Base-by-base conservation (phyloP, 495 filamentous ascomycete genomes). In the Aspergillus biplanus region DNA sequence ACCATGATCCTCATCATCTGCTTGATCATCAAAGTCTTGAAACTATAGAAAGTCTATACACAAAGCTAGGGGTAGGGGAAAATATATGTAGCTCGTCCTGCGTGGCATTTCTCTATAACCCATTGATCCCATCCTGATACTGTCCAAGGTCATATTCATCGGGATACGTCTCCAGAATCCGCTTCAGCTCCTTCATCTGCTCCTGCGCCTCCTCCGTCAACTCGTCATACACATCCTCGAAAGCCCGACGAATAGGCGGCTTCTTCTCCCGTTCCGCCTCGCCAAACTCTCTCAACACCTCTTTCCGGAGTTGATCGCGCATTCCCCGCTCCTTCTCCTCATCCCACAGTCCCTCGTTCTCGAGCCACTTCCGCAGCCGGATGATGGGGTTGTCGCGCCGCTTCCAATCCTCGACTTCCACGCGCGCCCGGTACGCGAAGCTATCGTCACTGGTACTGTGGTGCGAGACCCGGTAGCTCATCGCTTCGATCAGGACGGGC, bases 331-430 rank as follows among this genome's bases (percentile, higher is more conserved):
- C 93, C 65, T 87, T 85, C 48, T 88, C 84, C 65, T 97, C 93
- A 69, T 93, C 87, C 93, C 93, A 97, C 16, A 89, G 64, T 1
- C 87, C 87, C 67, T 88, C 85, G 8, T 85, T 82, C 76, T 98
- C 92, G 69, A 99, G 85, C 84, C 90, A 98, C 79, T 98, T 99
- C 31, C 95, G 85, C 67, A 99, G 72, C 54, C 94, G 80, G 48
- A 92, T 91, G 47, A 99, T 92, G 1, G 95, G 95, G 70, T 98
- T 98, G 72, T 99, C 95, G 9, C 96, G 82, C 5, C 93, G 82
- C 72, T 98, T 98, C 95, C 95, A 99, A 66, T 98, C 94, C 69
- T 99, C 95, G 3, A 99, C 95, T 69, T 99, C 95, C 0, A 97
- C 90, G 32, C 87, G 85, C 0, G 94, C 93, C 16, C 95, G 92